These are phyloP conservation scores for Tolypocladium album DNA, from an alignment of 2,329 filamentous ascomycete species.

Conservation along the genomic window DNA sequence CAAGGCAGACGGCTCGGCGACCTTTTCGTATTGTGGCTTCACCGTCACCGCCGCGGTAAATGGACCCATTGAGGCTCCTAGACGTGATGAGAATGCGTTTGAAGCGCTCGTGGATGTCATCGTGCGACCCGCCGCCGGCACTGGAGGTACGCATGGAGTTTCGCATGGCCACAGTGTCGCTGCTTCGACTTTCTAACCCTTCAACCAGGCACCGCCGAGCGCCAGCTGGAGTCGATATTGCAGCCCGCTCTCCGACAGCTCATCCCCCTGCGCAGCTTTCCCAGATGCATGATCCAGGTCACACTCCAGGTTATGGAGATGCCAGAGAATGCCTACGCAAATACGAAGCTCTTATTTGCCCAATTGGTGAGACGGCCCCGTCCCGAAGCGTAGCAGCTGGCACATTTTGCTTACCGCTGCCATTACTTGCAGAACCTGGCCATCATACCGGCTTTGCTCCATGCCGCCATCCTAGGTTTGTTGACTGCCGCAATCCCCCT, in stretches of 20 bases:
- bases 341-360: slow-evolving; percentile 48
- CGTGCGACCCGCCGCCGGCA: slow-evolving; percentile 73
- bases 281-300: slow-evolving; percentile 67
- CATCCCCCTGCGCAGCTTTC: slow-evolving; percentile 65
- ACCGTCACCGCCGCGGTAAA: slow-evolving; percentile 79
- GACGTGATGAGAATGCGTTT: slow-evolving; percentile 83
- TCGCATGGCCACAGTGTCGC: neutral
- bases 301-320: slow-evolving; percentile 64
- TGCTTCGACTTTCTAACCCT: slow-evolving; percentile 4
- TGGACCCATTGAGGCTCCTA: slow-evolving; percentile 80
- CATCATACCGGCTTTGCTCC: slow-evolving; percentile 71
- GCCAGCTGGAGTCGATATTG: slow-evolving; percentile 71
- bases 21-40: slow-evolving; percentile 65
- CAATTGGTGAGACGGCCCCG: slow-evolving; percentile 39
- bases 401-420: slow-evolving; percentile 5
- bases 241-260: slow-evolving; percentile 63
- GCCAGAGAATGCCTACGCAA: slow-evolving; percentile 57
- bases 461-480: slow-evolving; percentile 67
- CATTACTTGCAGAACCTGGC: slow-evolving; percentile 51
- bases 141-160: slow-evolving; percentile 51
- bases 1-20: slow-evolving; percentile 70
- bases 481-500: slow-evolving; percentile 77
- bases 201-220: slow-evolving; percentile 55
- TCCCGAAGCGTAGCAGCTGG: neutral
- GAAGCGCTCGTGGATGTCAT: slow-evolving; percentile 86